Evolutionary conservation across 1,284 basidiomycete genomes (phyloP), one percentile per base, ranked within the genome.

Genomic region (Kwoniella shivajii): DNA sequence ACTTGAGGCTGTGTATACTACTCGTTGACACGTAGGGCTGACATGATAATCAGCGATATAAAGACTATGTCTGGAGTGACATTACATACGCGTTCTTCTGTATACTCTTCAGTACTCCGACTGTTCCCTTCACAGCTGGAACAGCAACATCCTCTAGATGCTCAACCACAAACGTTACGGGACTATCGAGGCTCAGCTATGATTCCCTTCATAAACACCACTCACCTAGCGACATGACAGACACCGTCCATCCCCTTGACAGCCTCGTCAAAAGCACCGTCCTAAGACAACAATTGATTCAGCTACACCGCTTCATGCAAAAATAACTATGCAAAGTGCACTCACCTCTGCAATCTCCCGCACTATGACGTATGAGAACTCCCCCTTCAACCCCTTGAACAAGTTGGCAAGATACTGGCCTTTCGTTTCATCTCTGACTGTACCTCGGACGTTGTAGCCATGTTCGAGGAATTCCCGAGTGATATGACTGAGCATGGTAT

Each of bases 171-270:
- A 50, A 67, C 54, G 64, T 74, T 65, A 68, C 73, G 72, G 1
- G 71, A 69, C 24, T 59, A 59, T 39, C 37, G 14, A 38, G 36
- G 5, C 14, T 38, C 36, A 38, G 6, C 18, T 7, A n/a, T 36
- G n/a, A 5, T 36, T 13, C 34, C 13, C 31, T 16, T 11, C 16
- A n/a, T n/a, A n/a, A n/a, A n/a, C n/a, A n/a, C n/a, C n/a, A 9
- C 37, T 39, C 18, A 39, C 37, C 37, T 39, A 33, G 65, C 65
- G 43, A 63, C 56, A 51, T 60, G 56, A 20, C 70, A 65, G n/a
- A 88, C 83, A 3, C 79, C 86, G 63, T 86, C 84, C 4, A 88
- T 82, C 6, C 80, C 85, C 65, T 84, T 83, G 33, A 88, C 84
- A 0, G 84, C 85, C 39, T 85, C 82, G 66, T 88, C 85, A 63